Conservation (phyloP, 1,284 basidiomycete species). For the Anthracocystis panici-leucophaei region DNA sequence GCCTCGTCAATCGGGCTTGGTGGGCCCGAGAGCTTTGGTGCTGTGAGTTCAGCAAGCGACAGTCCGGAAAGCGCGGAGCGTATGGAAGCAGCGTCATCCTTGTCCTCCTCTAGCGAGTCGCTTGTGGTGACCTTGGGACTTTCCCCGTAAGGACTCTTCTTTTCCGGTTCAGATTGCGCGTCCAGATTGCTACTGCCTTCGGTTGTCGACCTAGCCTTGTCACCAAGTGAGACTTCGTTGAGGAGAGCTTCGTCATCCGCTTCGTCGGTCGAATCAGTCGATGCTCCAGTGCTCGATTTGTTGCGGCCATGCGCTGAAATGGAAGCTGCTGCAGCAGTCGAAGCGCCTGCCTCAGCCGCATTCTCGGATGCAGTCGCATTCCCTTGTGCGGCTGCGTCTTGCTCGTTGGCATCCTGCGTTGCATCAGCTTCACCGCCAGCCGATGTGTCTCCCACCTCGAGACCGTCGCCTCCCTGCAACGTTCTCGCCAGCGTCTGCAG, state of each 20-base stretch:
- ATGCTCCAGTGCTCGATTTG: slow-evolving; percentile 46
- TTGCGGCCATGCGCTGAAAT: slow-evolving; percentile 37
- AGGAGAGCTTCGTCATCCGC: slow-evolving; percentile 62
- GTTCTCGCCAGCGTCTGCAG: slow-evolving; percentile 65
- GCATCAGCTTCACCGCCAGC: slow-evolving; percentile 14
- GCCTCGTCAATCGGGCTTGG: slow-evolving; percentile 58
- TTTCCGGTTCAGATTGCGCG: not conserved
- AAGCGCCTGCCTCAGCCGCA: not conserved
- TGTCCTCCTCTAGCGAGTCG: slow-evolving; percentile 35
- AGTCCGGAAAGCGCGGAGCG: slow-evolving; percentile 59
- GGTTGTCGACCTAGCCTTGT: slow-evolving; percentile 17
- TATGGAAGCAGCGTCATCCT: slow-evolving; percentile 44
- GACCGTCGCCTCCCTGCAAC: slow-evolving; percentile 61
- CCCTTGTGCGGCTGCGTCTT: not conserved
- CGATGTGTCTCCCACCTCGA: slow-evolving; percentile 35
- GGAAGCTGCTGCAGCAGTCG: not conserved
- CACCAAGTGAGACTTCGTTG: slow-evolving; percentile 55
- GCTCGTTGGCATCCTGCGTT: slow-evolving; percentile 1
- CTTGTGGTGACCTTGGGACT: slow-evolving; percentile 31
- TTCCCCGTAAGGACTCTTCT: slow-evolving; percentile 11
- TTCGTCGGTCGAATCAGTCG: slow-evolving; percentile 57
- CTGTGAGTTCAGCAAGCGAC: slow-evolving; percentile 62
- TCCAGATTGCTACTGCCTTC: slow-evolving; percentile 8
- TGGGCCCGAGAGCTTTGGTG: slow-evolving; percentile 52
- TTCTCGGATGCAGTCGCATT: slow-evolving; percentile 1